Conservation (phyloP, 495 filamentous ascomycete species). For the Tuber aestivum region DNA sequence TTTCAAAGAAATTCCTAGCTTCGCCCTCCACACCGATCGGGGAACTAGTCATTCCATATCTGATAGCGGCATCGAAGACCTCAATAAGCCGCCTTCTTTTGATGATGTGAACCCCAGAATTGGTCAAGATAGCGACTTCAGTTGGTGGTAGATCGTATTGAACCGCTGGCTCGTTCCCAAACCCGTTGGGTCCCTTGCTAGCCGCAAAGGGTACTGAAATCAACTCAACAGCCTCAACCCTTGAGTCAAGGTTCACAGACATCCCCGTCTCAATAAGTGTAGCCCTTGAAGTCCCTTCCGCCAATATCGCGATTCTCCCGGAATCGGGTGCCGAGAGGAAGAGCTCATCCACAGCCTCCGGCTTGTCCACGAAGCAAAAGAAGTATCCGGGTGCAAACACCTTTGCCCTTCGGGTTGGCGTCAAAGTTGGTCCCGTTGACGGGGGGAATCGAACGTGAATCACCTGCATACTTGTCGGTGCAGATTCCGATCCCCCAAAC, state of each 20-base stretch:
- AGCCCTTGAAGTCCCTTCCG: slow-evolving; percentile 50
- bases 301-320: slow-evolving; percentile 63
- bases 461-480: slow-evolving; percentile 93
- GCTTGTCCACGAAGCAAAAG: slow-evolving; percentile 53
- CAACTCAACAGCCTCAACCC: slow-evolving; percentile 68
- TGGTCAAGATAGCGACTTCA: slow-evolving; percentile 86
- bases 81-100: slow-evolving; percentile 81
- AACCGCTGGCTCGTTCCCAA: slow-evolving; percentile 89
- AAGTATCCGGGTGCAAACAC: slow-evolving; percentile 73
- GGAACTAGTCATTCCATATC: slow-evolving; percentile 50
- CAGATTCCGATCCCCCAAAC: slow-evolving; percentile 57
- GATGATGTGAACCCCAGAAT: slow-evolving; percentile 77
- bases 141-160: slow-evolving; percentile 77
- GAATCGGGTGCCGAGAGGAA: slow-evolving; percentile 85
- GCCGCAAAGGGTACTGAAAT: slow-evolving; percentile 65
- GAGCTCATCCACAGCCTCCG: slow-evolving; percentile 55
- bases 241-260: slow-evolving; percentile 65
- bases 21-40: slow-evolving; percentile 67
- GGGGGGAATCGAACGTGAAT: slow-evolving; percentile 93
- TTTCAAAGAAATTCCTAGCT: slow-evolving; percentile 69
- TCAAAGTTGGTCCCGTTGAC: slow-evolving; percentile 28
- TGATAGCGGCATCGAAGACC: slow-evolving; percentile 76
- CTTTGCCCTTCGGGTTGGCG: slow-evolving; percentile 41
- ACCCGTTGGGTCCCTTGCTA: slow-evolving; percentile 64
- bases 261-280: slow-evolving; percentile 61